Conservation (phyloP, 352 stramenopile species). For the Pythium brachiatum region DNA sequence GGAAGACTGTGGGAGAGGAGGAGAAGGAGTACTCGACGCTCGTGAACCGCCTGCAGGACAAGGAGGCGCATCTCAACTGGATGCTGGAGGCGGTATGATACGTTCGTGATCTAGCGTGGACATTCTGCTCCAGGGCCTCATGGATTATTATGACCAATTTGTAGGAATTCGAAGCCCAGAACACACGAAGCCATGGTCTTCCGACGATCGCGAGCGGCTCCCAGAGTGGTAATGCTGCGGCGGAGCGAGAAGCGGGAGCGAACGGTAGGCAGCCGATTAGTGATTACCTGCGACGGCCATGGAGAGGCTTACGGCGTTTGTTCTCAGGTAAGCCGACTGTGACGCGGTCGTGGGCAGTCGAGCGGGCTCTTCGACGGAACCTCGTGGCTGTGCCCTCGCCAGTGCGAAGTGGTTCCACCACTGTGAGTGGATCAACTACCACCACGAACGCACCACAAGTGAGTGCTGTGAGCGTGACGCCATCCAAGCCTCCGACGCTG, state of each 20-base stretch:
- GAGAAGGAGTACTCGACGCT: slow-evolving; percentile 28
- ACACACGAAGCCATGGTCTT: slow-evolving; percentile 23
- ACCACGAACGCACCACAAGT: not conserved
- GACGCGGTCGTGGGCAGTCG: slow-evolving; percentile 56
- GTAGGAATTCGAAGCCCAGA: slow-evolving; percentile 76
- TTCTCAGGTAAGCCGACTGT: slow-evolving; percentile 13
- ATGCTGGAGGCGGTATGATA: slow-evolving; percentile 61
- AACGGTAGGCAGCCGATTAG: not conserved
- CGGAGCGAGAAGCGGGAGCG: not conserved
- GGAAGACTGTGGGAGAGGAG: slow-evolving; percentile 1
- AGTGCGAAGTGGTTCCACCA: slow-evolving; percentile 22
- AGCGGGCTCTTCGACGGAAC: slow-evolving; percentile 45
- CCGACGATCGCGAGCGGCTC: not conserved
- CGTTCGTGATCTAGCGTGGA: not conserved
- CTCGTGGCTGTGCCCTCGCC: slow-evolving; percentile 41
- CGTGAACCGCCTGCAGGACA: slow-evolving; percentile 50
- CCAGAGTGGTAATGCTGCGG: not conserved
- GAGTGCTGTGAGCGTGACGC: not conserved
- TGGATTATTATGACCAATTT: not conserved
- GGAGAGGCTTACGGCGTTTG: not conserved
- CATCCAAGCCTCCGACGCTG: not conserved
- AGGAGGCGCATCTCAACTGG: slow-evolving; percentile 63
- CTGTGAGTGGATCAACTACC: not conserved
- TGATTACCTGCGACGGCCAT: not conserved
- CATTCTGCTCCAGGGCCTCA: not conserved